Evolutionary conservation across 2,329 filamentous ascomycete species (phyloP).

Genomic region (Penicillium nordicum): DNA sequence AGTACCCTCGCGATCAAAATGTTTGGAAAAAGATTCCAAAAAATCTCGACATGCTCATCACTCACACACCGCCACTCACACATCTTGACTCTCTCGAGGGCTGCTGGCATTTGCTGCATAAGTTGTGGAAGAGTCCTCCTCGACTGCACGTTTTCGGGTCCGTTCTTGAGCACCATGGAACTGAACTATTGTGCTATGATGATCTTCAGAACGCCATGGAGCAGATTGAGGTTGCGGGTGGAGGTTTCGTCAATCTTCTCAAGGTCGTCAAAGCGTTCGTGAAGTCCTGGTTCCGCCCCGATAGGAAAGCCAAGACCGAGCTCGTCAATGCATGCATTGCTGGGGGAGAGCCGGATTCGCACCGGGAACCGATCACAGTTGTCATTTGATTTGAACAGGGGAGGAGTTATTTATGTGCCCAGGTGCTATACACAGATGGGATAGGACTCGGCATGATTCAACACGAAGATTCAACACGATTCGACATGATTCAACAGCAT

Average conservation of each 20-base stretch:
- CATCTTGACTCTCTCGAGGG: neutral
- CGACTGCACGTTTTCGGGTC: neutral
- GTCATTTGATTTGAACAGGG: neutral
- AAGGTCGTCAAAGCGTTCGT: neutral
- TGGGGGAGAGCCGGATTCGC: neutral
- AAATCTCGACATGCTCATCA: neutral
- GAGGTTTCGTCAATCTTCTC: neutral
- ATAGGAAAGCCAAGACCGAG: neutral
- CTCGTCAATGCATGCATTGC: conserved; percentile 1
- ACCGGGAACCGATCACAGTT: neutral
- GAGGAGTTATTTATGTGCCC: neutral
- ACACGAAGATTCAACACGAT: no score
- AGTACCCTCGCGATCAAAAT: neutral
- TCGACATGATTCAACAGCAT: no score
- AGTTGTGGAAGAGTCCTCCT: neutral
- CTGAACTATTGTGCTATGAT: neutral
- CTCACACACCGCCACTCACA: neutral
- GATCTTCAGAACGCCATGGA: neutral
- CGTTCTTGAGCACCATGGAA: neutral
- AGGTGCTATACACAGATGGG: neutral
- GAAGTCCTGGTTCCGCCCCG: neutral
- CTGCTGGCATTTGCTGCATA: neutral
- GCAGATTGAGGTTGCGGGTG: neutral
- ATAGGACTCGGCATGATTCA: neutral
- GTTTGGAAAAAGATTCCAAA: neutral